Conservation (phyloP, 345 rosid genomes). For the Rhizophora mangle region DNA sequence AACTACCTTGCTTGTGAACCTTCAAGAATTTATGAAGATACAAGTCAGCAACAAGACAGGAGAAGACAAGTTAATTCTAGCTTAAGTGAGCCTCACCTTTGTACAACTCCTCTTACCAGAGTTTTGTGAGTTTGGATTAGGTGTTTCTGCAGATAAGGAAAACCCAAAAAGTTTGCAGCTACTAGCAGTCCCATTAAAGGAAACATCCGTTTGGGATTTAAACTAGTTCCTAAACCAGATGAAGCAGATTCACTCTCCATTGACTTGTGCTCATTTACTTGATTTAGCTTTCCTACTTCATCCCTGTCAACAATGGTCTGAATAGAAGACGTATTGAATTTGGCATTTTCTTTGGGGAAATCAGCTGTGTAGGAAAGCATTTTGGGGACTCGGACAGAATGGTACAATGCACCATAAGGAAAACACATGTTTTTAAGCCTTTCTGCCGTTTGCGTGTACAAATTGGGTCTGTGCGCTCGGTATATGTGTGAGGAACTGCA, state of each 20-base stretch:
- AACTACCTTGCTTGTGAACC: slow-evolving; percentile 97
- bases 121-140: slow-evolving; percentile 46
- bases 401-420: slow-evolving; percentile 40
- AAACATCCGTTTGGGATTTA: slow-evolving; percentile 36
- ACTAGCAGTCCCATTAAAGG: slow-evolving; percentile 36
- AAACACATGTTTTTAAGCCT: slow-evolving; percentile 40
- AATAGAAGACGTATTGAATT: slow-evolving; percentile 31
- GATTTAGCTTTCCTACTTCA: slow-evolving; percentile 37
- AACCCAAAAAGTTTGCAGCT: slow-evolving; percentile 88
- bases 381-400: slow-evolving; percentile 35
- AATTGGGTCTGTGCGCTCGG: slow-evolving; percentile 46
- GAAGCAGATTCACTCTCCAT: slow-evolving; percentile 38
- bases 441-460: slow-evolving; percentile 52
- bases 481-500: slow-evolving; percentile 41
- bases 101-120: slow-evolving; percentile 88
- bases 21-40: slow-evolving; percentile 25
- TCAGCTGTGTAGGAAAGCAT: slow-evolving; percentile 29
- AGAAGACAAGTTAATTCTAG: slow-evolving; percentile 2
- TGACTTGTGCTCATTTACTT: slow-evolving; percentile 34
- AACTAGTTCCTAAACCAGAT: slow-evolving; percentile 34
- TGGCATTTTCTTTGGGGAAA: slow-evolving; percentile 38
- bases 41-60: slow-evolving; percentile 17
- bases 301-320: slow-evolving; percentile 30
- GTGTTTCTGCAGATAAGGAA: slow-evolving; percentile 54
- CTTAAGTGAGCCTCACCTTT: slow-evolving; percentile 51